These are phyloP conservation scores for Pholiota molesta DNA, from an alignment of 768 basidiomycete species.

Conservation along the genomic window DNA sequence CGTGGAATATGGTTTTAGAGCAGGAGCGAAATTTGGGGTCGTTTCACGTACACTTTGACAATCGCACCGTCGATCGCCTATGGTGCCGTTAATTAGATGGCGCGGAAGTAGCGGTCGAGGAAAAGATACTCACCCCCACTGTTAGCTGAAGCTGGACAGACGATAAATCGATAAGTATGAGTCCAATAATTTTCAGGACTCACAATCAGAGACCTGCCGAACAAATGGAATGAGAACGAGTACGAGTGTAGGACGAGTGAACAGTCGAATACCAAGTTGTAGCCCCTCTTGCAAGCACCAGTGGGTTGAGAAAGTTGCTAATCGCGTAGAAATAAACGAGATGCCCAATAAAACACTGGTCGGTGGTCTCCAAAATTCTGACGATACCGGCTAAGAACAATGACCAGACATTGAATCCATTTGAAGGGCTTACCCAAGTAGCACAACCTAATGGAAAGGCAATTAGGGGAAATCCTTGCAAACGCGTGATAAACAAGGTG, in stretches of 20 bases:
- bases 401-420: background rate
- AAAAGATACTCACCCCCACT: constrained; percentile 37
- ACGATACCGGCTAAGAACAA: background rate
- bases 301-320: constrained; percentile 41
- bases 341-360: constrained; percentile 61
- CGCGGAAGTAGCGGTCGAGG: background rate
- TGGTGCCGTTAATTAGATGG: background rate
- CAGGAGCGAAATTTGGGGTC: background rate
- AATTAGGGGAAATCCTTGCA: background rate
- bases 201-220: constrained; percentile 53
- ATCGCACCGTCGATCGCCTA: constrained; percentile 59
- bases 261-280: constrained; percentile 49
- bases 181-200: constrained; percentile 20
- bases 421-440: constrained; percentile 36
- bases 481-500: constrained; percentile 10
- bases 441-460: constrained; percentile 35
- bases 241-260: background rate
- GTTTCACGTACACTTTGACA: constrained; percentile 49
- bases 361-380: constrained; percentile 55
- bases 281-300: constrained; percentile 36
- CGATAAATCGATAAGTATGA: background rate
- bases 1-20: constrained; percentile 9
- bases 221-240: constrained; percentile 3
- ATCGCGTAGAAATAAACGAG: constrained; percentile 59
- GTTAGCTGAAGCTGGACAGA: constrained; percentile 46